phyloP scores from a whole-genome alignment of 1,284 basidiomycete species.

The Naganishia albida region DNA sequence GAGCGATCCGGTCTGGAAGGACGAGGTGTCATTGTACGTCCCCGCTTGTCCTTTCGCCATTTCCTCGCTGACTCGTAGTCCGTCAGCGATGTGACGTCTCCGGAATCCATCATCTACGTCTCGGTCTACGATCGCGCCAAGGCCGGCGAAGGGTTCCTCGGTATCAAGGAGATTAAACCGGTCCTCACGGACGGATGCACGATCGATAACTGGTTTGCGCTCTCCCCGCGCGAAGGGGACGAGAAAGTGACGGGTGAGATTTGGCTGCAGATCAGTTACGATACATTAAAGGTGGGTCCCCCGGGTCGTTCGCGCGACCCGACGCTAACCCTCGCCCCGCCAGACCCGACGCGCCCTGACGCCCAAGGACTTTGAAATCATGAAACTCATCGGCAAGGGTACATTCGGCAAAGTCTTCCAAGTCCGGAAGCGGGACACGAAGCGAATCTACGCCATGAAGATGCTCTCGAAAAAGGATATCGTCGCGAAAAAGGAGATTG shows the following conservation, averaged over 20 bases:
- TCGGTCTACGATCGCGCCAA: conserved; percentile 90
- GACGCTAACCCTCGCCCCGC: not conserved
- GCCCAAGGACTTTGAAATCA: conserved; percentile 94
- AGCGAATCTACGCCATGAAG: conserved; percentile 99
- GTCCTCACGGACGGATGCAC: conserved; percentile 84
- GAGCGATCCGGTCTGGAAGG: conserved; percentile 95
- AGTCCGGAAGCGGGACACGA: conserved; percentile 95
- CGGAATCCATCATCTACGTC: conserved; percentile 79
- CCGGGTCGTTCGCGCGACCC: not conserved
- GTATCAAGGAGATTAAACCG: conserved; percentile 87
- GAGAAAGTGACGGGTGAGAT: conserved; percentile 88
- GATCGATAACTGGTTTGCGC: conserved; percentile 90
- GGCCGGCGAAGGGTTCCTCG: conserved; percentile 83
- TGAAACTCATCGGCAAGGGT: conserved; percentile 96
- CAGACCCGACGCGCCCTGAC: conserved; percentile 57
- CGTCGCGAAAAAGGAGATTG: conserved; percentile 97
- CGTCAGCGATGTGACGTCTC: conserved; percentile 88
- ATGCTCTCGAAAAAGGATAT: conserved; percentile 98
- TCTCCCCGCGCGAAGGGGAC: conserved; percentile 68
- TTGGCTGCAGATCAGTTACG: conserved; percentile 90
- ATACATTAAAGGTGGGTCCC: conserved; percentile 74
- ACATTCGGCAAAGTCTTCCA: conserved; percentile 99
- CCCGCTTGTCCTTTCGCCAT: not conserved
- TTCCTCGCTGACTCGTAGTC: not conserved
- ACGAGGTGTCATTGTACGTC: conserved; percentile 93